Base-by-base conservation (phyloP, 2,329 filamentous ascomycete species). In the Aspergillus niger region DNA sequence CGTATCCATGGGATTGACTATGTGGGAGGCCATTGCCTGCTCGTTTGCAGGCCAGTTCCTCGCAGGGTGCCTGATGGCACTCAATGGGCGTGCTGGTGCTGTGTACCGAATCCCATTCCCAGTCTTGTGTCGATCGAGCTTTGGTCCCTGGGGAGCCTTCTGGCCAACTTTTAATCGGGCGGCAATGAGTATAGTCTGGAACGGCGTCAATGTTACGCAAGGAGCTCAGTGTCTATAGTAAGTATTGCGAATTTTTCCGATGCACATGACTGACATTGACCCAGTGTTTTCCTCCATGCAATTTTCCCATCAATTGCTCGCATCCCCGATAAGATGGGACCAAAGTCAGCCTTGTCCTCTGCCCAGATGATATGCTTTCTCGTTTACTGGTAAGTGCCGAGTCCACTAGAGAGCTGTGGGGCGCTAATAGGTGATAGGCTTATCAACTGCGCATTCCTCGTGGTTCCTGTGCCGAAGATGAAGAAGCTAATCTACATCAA, bases 1-100 rank as follows among this genome's bases (percentile, higher is more conserved):
- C 1, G 75, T 79, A 65, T 70, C 78, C 2, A 63, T 78, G 8
- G 81, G 81, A 8, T 69, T 84, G 22, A 78, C 74, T 43, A 81
- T 82, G 75, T 84, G 81, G 81, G 81, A 83, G 65, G 75, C 76
- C 13, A 61, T 83, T 28, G 78, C 67, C 50, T 74, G 78, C 68
- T 67, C 74, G 47, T 67, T 77, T 30, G 77, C 72, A 4, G 82
- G 81, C 44, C 75, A 80, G 38, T 69, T 74, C 24, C 68, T 82
- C 2, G 65, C 65, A 0, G 68, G 65, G 2, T 49, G 38, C 13
- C 48, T 70, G 22, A 79, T 81, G 67, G 74, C 75, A 0, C 66
- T 80, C 13, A 81, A 81, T 60, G 77, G 79, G 4, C 72, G 78
- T 13, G 71, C 75, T 11, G 79, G 79, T 5, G 78, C 78, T 0